These are phyloP conservation scores for Rhizopus delemar DNA, from an alignment of 371 early-diverging fungal genomes.

Conservation along the genomic window DNA sequence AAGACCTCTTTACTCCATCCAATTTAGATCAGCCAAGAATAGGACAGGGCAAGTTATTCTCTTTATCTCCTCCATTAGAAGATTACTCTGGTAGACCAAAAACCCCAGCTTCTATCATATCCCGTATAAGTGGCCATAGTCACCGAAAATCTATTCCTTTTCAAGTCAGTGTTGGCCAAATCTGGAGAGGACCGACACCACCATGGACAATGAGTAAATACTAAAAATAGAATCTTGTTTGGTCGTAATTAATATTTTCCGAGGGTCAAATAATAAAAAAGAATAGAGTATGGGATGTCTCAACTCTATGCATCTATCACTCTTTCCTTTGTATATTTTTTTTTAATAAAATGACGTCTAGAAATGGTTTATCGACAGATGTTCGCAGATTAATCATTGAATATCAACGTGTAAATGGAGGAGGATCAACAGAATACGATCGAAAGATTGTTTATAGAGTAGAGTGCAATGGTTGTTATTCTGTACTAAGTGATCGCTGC, in stretches of 20 bases:
- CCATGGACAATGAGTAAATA: conserved; percentile 21
- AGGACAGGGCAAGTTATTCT: conserved; percentile 11
- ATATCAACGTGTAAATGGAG: conserved; percentile 29
- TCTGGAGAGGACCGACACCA: conserved; percentile 32
- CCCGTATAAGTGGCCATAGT: background rate
- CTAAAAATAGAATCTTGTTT: conserved; percentile 9
- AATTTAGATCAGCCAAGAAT: background rate
- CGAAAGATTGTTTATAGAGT: conserved; percentile 44
- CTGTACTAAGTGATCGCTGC: conserved; percentile 37
- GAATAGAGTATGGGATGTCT: background rate
- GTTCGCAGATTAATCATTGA: conserved; percentile 21
- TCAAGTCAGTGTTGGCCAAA: conserved; percentile 1
- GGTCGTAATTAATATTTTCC: conserved; percentile 1
- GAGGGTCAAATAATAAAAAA: conserved; percentile 8
- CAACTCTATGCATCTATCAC: background rate
- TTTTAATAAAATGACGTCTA: background rate
- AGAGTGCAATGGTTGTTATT: conserved; percentile 36
- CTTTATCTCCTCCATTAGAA: conserved; percentile 14
- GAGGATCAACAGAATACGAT: conserved; percentile 28
- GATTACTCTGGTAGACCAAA: background rate
- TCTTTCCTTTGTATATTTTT: background rate
- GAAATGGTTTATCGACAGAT: background rate
- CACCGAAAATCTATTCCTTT: conserved; percentile 12
- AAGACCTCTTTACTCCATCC: background rate
- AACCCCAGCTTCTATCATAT: conserved; percentile 4